A percentile compares a stretch with the other conserved stretches of the same genome.
Evolutionary conservation across 768 basidiomycete genomes (phyloP).

Genomic region (Trichaptum fuscoviolaceum): DNA sequence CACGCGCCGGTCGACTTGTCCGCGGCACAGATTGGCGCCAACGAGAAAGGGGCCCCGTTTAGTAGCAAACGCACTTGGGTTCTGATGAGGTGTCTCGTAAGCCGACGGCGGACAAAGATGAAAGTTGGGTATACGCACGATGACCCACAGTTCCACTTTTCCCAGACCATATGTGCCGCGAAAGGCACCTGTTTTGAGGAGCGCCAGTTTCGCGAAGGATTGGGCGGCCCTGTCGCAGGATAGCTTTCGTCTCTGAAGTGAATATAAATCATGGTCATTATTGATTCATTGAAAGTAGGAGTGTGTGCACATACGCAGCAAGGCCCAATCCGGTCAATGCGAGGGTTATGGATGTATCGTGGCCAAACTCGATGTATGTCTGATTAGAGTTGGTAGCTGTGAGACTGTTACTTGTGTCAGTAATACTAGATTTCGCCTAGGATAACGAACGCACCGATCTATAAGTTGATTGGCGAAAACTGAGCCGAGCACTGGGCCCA

Average conservation of each 20-base stretch:
- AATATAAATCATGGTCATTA: no score
- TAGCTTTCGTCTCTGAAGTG: not conserved
- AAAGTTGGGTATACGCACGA: no score
- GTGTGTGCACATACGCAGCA: slow-evolving; percentile 25
- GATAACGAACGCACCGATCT: slow-evolving; percentile 25
- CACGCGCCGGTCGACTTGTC: slow-evolving; percentile 34
- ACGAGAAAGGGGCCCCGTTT: slow-evolving; percentile 36
- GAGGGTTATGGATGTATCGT: slow-evolving; percentile 35
- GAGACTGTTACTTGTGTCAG: not conserved
- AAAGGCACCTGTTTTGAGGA: slow-evolving; percentile 39
- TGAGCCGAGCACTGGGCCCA: slow-evolving; percentile 33
- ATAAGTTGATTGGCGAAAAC: slow-evolving; percentile 35
- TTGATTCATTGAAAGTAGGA: no score
- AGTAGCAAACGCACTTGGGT: slow-evolving; percentile 38
- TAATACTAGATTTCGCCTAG: not conserved
- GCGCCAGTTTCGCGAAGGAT: slow-evolving; percentile 28
- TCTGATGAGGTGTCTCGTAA: no score
- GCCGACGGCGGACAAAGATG: no score
- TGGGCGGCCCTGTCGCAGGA: slow-evolving; percentile 20
- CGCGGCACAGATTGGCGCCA: slow-evolving; percentile 18
- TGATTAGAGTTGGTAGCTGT: slow-evolving; percentile 32
- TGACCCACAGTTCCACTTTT: slow-evolving; percentile 29
- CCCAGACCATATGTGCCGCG: slow-evolving; percentile 39
- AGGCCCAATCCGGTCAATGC: slow-evolving; percentile 33
- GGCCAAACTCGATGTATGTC: slow-evolving; percentile 38